A percentile compares a stretch with the other conserved stretches of the same genome.
phyloP scores from a whole-genome alignment of 2,329 filamentous ascomycete species.

The Parastagonospora nodorum region DNA sequence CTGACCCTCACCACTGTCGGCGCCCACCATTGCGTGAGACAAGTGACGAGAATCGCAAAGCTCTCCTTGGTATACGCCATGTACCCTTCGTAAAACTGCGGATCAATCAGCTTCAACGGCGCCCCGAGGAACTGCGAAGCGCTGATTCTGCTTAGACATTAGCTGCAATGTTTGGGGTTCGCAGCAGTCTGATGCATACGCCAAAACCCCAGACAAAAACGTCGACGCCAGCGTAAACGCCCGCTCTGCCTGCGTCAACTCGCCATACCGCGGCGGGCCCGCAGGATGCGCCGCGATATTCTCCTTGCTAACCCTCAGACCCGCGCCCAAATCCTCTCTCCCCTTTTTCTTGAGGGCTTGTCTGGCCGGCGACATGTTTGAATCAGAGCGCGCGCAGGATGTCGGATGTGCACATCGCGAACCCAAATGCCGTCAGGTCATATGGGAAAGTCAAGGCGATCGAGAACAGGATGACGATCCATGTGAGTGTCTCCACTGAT shows the following conservation, averaged over 20 bases:
- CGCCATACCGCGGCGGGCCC: constrained; percentile 53
- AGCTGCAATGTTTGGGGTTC: constrained; percentile 11
- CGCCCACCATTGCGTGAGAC: constrained; percentile 86
- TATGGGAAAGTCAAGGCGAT: constrained; percentile 25
- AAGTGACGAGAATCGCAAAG: constrained; percentile 78
- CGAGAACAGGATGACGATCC: constrained; percentile 26
- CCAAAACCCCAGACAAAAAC: constrained; percentile 56
- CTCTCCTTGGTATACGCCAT: constrained; percentile 87
- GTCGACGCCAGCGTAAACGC: constrained; percentile 57
- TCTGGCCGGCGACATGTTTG: constrained; percentile 16
- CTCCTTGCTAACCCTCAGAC: constrained; percentile 50
- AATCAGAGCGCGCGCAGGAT: background rate
- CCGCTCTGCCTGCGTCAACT: constrained; percentile 55
- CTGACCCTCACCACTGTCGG: constrained; percentile 82
- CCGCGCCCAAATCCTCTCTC: constrained; percentile 48
- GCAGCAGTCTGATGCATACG: constrained; percentile 35
- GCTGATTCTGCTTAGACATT: constrained; percentile 51
- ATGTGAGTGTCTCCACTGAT: constrained; percentile 21
- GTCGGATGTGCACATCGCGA: too few species aligned
- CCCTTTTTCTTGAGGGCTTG: constrained; percentile 36
- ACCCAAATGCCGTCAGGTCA: background rate
- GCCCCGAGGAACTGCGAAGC: constrained; percentile 76
- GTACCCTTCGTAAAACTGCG: constrained; percentile 80
- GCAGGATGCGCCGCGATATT: constrained; percentile 50
- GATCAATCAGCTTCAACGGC: constrained; percentile 76